phyloP scores from a whole-genome alignment of 2,329 filamentous ascomycete genomes.

The Dactylonectria estremocensis region DNA sequence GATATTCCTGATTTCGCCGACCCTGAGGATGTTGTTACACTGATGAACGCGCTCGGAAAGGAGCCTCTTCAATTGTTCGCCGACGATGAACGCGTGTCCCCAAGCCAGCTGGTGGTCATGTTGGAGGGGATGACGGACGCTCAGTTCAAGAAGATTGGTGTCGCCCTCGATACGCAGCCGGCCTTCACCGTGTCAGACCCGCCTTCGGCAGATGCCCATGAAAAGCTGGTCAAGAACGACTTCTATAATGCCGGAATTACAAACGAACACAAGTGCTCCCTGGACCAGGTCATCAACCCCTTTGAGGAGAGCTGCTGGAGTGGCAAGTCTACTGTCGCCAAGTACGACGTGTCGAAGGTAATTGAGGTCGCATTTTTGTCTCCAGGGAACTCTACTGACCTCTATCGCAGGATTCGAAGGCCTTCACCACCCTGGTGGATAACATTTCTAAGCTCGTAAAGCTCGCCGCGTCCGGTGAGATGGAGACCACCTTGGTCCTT shows the following conservation, averaged over 20 bases:
- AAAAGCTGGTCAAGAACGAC: conserved; percentile 60
- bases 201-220: conserved; percentile 60
- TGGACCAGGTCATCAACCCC: conserved; percentile 60
- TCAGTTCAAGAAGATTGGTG: conserved; percentile 62
- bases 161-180: conserved; percentile 54
- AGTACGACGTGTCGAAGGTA: conserved; percentile 63
- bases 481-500: conserved; percentile 71
- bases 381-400: conserved; percentile 40
- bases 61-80: conserved; percentile 66
- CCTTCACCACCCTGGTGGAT: conserved; percentile 61
- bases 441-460: conserved; percentile 62
- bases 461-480: conserved; percentile 63
- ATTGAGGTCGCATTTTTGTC: background rate
- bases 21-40: conserved; percentile 65
- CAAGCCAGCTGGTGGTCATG: conserved; percentile 72
- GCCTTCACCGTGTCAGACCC: conserved; percentile 66
- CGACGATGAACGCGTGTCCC: conserved; percentile 49
- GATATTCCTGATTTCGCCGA: conserved; percentile 60
- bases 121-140: conserved; percentile 69
- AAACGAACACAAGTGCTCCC: conserved; percentile 55
- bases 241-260: conserved; percentile 58
- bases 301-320: conserved; percentile 63
- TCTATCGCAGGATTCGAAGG: conserved; percentile 55
- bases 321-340: conserved; percentile 59
- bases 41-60: conserved; percentile 74